phyloP scores from a whole-genome alignment of 1,284 basidiomycete species.

The Rhodotorula mucilaginosa region DNA sequence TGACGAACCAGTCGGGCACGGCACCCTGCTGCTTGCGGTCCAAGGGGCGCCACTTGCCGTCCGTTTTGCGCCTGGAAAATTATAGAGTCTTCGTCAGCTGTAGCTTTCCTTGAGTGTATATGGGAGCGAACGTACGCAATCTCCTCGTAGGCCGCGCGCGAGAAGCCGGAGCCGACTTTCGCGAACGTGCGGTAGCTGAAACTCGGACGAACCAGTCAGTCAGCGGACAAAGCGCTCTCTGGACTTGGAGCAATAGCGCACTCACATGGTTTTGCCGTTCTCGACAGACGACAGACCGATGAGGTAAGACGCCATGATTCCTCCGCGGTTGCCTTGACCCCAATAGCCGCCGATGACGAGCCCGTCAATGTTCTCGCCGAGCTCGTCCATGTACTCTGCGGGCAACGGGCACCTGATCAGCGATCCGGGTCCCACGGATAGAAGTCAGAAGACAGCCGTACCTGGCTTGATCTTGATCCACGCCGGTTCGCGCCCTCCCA shows the following conservation, averaged over 20 bases:
- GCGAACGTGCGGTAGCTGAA: constrained; percentile 69
- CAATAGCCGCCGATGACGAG: constrained; percentile 67
- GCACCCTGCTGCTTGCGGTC: constrained; percentile 46
- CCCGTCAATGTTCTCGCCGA: constrained; percentile 67
- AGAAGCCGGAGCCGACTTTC: constrained; percentile 80
- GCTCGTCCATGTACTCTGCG: constrained; percentile 69
- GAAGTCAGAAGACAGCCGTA: background rate
- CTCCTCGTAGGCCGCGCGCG: constrained; percentile 79
- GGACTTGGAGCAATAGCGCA: no score
- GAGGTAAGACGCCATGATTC: constrained; percentile 52
- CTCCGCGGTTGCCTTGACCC: constrained; percentile 52
- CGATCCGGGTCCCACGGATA: no score
- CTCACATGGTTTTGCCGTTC: constrained; percentile 56
- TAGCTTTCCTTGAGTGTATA: no score
- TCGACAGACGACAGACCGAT: constrained; percentile 49
- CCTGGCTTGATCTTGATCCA: constrained; percentile 92
- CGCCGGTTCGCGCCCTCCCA: constrained; percentile 79
- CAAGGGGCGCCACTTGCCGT: constrained; percentile 49
- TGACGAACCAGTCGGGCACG: constrained; percentile 45
- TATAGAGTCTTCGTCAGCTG: background rate
- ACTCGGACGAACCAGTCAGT: background rate
- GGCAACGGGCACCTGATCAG: no score
- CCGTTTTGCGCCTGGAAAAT: constrained; percentile 46
- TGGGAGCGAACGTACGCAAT: constrained; percentile 47
- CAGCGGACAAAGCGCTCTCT: no score